These are phyloP conservation scores for Lentinula lateritia DNA, from an alignment of 768 basidiomycete genomes.

Conservation along the genomic window DNA sequence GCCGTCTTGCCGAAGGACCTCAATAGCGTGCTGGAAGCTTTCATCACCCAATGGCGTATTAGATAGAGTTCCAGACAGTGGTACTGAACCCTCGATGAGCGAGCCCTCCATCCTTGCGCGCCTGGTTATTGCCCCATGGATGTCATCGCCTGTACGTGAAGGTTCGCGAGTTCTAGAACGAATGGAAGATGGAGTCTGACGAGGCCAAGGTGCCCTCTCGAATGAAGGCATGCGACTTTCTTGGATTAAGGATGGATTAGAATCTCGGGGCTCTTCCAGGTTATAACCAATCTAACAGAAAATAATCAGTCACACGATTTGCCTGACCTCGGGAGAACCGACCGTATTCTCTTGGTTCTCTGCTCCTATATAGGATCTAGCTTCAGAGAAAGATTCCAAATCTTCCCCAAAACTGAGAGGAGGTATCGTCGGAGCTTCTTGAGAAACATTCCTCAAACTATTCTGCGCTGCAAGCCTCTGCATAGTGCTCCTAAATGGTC, in stretches of 20 bases:
- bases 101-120: constrained; percentile 14
- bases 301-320: neutral
- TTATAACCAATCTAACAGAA: neutral
- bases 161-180: neutral
- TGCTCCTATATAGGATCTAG: neutral
- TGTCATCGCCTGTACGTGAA: constrained; percentile 13
- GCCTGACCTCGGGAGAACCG: neutral
- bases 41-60: constrained; percentile 10
- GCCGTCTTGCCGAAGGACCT: constrained; percentile 26
- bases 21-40: constrained; percentile 24
- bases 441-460: constrained; percentile 8
- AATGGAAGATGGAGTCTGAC: neutral
- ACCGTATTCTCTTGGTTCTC: constrained; percentile 4
- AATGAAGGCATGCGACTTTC: neutral
- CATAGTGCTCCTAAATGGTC: constrained; percentile 45
- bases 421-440: constrained; percentile 26
- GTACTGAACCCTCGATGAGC: constrained; percentile 2
- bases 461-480: constrained; percentile 23
- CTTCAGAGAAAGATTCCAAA: neutral
- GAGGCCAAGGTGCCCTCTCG: neutral
- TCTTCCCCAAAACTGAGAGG: constrained; percentile 31
- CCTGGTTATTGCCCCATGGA: constrained; percentile 15
- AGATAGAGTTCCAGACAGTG: neutral
- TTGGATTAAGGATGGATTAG: neutral
- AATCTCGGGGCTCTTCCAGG: neutral